Base-by-base conservation (phyloP, 345 rosid genomes). In the Murraya paniculata region DNA sequence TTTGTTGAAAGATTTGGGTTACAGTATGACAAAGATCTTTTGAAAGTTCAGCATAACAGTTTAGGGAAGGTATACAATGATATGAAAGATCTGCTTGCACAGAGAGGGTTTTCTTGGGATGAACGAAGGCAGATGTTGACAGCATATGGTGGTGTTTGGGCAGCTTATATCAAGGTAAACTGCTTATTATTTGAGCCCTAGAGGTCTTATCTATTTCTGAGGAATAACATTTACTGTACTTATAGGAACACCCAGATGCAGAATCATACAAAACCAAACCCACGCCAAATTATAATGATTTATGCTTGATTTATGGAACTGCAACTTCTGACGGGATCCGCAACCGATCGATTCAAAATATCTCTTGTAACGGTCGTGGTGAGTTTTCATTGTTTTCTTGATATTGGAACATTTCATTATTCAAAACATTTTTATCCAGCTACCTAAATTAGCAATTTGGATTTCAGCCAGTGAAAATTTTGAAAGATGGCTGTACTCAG, bases 271-370 rank as follows among this genome's bases (percentile, higher is more conserved):
- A 68, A 72, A 57, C 50, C 56, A 72, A 70, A 59, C 10, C 69
- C 25, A 81, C 62, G 71, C 86, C 85, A 65, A 80, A 80, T 75
- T 85, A 83, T 58, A 69, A 83, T 78, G 86, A 87, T 38, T 80
- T 87, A 84, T 82, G 78, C 77, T 79, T 87, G 85, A 87, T 87
- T 72, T 87, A 72, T 83, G 90, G 87, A 73, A 74, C 78, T 73
- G 68, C 81, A 72, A 41, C 69, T 69, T 73, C 81, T 71, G 79
- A 83, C 77, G 82, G 60, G 39, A 74, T 64, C 48, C 64, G 27
- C 72, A 22, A 71, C 28, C 79, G 19, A 81, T 64, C 71, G 4
- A 48, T 59, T 74, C 84, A 56, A 71, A 69, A 75, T 84, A 78
- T 73, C 73, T 5, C 55, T 62, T 82, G 78, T 74, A 68, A 81